A percentile compares a stretch with the other conserved stretches of the same genome.
These are phyloP conservation scores for Nicotiana rustica DNA, from an alignment of 305 asterid species.

Conservation along the genomic window DNA sequence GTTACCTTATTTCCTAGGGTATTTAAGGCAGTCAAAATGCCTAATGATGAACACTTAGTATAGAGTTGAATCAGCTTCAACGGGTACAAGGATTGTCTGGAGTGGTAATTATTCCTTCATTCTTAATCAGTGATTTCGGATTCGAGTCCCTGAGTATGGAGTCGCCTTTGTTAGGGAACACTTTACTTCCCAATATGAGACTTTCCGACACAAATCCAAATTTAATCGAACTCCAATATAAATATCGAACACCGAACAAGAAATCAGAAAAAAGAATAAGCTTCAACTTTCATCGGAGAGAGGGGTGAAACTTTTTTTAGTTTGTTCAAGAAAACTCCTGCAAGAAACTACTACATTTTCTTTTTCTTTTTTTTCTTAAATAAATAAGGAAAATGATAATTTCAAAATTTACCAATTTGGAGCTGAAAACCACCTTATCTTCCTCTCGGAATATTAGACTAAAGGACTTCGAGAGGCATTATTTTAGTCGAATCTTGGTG, in stretches of 20 bases:
- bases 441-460: not conserved
- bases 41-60: not conserved
- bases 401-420: not conserved
- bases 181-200: too few species aligned
- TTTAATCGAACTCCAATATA: too few species aligned
- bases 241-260: too few species aligned
- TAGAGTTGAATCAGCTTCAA: not conserved
- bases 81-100: not conserved
- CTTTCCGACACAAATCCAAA: too few species aligned
- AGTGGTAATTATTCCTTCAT: too few species aligned
- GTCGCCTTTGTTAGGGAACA: too few species aligned
- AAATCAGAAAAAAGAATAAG: not conserved
- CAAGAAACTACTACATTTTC: slow-evolving; percentile 50
- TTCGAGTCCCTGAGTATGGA: too few species aligned
- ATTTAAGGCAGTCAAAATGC: not conserved
- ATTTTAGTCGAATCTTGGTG: not conserved
- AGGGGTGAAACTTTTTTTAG: not conserved
- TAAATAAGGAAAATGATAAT: not conserved
- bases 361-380: not conserved
- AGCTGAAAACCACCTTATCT: not conserved
- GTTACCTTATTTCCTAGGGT: not conserved
- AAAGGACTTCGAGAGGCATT: not conserved
- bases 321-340: slow-evolving; percentile 38
- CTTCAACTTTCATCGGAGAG: not conserved
- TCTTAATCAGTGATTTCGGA: too few species aligned